phyloP scores from a whole-genome alignment of 2,329 filamentous ascomycete genomes.

The Colletotrichum endophyticum region DNA sequence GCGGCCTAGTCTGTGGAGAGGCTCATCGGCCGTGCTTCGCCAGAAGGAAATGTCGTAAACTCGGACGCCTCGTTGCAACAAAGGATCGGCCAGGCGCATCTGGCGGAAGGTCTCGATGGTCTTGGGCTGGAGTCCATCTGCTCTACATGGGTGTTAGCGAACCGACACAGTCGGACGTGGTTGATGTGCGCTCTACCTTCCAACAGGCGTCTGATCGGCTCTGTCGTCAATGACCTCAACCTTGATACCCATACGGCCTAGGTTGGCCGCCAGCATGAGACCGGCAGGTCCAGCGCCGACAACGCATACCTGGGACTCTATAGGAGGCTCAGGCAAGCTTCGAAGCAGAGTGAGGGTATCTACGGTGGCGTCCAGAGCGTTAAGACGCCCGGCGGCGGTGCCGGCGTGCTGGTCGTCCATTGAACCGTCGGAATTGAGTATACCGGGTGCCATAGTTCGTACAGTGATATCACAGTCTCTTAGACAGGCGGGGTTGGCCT shows the following conservation, averaged over 20 bases:
- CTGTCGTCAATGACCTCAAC: constrained; percentile 72
- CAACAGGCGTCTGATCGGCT: constrained; percentile 69
- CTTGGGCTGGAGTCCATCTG: constrained; percentile 78
- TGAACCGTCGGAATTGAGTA: constrained; percentile 34
- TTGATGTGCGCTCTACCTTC: constrained; percentile 42
- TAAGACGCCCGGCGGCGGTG: constrained; percentile 27
- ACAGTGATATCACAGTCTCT: constrained; percentile 8
- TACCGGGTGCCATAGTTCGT: constrained; percentile 38
- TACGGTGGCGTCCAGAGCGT: constrained; percentile 38
- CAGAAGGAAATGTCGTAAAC: constrained; percentile 80
- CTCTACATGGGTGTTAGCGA: constrained; percentile 39
- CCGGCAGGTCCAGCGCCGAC: constrained; percentile 62
- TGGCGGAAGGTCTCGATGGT: constrained; percentile 79
- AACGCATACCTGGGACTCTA: constrained; percentile 53
- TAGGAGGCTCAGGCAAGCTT: constrained; percentile 51
- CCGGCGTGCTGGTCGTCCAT: constrained; percentile 29
- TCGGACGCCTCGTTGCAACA: constrained; percentile 70
- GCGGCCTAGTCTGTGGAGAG: constrained; percentile 65
- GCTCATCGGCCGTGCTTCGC: constrained; percentile 56
- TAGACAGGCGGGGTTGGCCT: neutral
- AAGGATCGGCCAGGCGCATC: constrained; percentile 72
- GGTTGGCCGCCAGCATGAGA: constrained; percentile 58
- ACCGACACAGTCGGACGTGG: neutral
- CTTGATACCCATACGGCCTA: constrained; percentile 70
- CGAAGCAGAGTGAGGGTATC: constrained; percentile 54